Percentiles rank a stretch among this genome's conserved stretches.
Conservation (phyloP, 345 rosid species). For the Pugionium dolabratum region DNA sequence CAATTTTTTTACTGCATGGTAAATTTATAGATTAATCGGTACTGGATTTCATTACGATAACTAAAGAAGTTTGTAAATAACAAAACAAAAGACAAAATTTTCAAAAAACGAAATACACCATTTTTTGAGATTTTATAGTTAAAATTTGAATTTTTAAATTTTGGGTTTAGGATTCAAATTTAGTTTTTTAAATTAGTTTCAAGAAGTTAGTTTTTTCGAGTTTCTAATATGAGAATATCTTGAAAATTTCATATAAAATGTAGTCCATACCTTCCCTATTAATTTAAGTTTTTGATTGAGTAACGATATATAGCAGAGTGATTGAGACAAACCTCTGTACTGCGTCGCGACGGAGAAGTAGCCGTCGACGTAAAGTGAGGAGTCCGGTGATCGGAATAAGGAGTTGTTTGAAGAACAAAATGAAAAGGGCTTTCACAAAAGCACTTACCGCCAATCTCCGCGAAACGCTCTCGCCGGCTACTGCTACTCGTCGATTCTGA, state of each 20-base stretch:
- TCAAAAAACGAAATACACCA: no score
- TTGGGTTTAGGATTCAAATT: neutral
- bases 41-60: no score
- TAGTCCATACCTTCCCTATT: neutral
- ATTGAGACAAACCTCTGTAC: constrained; percentile 36
- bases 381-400: constrained; percentile 58
- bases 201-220: neutral
- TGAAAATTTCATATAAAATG: neutral
- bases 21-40: constrained; percentile 1
- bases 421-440: constrained; percentile 73
- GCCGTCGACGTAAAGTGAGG: constrained; percentile 74
- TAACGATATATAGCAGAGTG: neutral
- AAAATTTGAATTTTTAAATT: no score
- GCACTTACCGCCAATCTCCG: constrained; percentile 37
- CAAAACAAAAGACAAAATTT: no score
- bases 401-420: constrained; percentile 56
- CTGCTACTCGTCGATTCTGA: constrained; percentile 34
- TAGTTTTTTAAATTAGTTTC: neutral
- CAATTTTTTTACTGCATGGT: constrained; percentile 14
- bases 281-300: neutral
- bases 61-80: no score
- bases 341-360: constrained; percentile 54
- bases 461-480: constrained; percentile 19
- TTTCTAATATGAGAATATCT: neutral
- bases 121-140: no score